phyloP scores from a whole-genome alignment of 257 asterid genomes.

The Catharanthus roseus region DNA sequence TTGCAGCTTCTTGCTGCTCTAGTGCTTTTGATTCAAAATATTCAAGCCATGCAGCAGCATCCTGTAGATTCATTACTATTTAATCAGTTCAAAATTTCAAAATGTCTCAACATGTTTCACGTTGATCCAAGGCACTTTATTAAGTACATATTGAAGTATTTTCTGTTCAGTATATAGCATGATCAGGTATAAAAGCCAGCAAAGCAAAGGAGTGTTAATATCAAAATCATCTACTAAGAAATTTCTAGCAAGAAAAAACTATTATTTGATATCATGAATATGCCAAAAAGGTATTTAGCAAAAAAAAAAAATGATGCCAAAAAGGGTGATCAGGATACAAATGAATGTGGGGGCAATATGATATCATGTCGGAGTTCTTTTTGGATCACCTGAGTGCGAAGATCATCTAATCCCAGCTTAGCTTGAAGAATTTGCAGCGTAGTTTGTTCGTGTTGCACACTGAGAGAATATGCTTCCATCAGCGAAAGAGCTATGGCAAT shows the following conservation, averaged over 20 bases:
- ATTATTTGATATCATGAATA: neutral
- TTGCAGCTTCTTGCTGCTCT: conserved; percentile 99
- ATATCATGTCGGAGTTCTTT: conserved; percentile 15
- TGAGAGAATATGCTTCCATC: conserved; percentile 97
- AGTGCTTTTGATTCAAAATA: conserved; percentile 95
- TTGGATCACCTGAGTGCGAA: conserved; percentile 88
- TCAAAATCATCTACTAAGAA: neutral
- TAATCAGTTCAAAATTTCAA: neutral
- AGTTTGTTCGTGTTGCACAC: conserved; percentile 98
- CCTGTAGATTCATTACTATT: conserved; percentile 45
- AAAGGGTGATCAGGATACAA: conserved; percentile 1
- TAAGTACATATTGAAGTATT: too few relatives aligned
- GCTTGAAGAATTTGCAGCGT: conserved; percentile 94
- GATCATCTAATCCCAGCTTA: conserved; percentile 93
- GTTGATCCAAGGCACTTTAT: neutral
- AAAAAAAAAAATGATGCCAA: too few relatives aligned
- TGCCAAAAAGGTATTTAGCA: neutral
- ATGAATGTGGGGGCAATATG: too few relatives aligned
- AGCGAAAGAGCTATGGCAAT: conserved; percentile 98
- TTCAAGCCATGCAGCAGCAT: conserved; percentile 99
- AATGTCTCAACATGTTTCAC: neutral
- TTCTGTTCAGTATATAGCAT: neutral
- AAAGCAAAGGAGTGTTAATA: neutral
- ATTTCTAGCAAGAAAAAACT: neutral
- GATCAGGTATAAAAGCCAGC: neutral